Base-by-base conservation (phyloP, 495 filamentous ascomycete species). In the Podospora didyma region DNA sequence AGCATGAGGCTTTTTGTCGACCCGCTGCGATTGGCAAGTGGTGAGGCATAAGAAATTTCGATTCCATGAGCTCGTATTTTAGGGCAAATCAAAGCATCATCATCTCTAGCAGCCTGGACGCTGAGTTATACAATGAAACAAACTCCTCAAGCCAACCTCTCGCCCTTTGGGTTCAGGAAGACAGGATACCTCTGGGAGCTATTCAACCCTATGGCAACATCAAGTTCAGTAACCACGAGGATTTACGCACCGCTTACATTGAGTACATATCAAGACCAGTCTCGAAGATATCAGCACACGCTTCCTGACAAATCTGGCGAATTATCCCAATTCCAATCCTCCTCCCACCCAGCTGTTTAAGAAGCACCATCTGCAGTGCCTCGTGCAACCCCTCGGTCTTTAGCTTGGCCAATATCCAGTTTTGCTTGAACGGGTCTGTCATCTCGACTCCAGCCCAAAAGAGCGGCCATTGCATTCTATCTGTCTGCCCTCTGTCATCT, bases 381-480 rank as follows among this genome's bases (percentile, higher is more conserved):
- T 35, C 39, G 19, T 45, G 22, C 10, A 61, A 48, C 11, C 68
- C 65, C 19, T 71, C 52, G 46, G 74, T 73, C 2, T 54, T 59
- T 23, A 80, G 51, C 35, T 73, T 69, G 24, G 73, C 62, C 19
- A 69, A 65, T 2, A 75, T 58, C 74, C 76, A 80, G 2, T 59
- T 60, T 14, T 66, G 74, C n/a, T 76, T 69, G 3, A 64, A 56
- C 1, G 51, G 48, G 31, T 77, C 69, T 1, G 65, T 62, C 5
- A 72, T 75, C 54, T 80, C 77, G 34, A 80, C 68, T 10, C 69
- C 54, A 2, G 72, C 77, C 72, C 76, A 75, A 39, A 80, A 61
- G 0, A 80, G 57, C 3, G 77, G 73, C 76, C 74, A 77, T 23
- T 78, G 74, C 22, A 79, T 54, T 7, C 77, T 67, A 16, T 72